Base-by-base conservation (phyloP, 176 grass and related monocot genomes). In the sorghum (Sorghum bicolor) region DNA sequence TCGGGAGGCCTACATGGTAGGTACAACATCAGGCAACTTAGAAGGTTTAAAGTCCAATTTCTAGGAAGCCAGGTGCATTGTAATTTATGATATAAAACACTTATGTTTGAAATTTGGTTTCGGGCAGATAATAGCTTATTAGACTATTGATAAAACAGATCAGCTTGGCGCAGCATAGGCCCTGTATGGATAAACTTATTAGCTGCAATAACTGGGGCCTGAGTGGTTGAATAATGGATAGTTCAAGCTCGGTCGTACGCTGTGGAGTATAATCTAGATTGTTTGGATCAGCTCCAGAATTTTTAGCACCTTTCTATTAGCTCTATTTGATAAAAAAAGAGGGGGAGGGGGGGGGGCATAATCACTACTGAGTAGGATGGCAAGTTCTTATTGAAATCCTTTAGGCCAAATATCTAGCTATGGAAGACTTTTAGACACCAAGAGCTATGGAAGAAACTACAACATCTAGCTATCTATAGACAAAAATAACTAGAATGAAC, bases 1-100 rank as follows among this genome's bases (percentile, higher is more conserved):
- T 92, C 1, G 93, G 81, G 41, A 99, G 91, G 30, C 91, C 97
- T 99, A 83, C 20, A 40, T 3, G 24, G 67, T 17, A 65, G 24
- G 67, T 17, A 65, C 31, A 68, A 72, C 52, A 85, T 86, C 26
- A 78, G 70, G 2, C 19, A 75, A 47, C 10, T 34, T 74, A 2
- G 9, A 75, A 74, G 24, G 22, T 15, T 16, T 1, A 34, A 32
- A 25, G 20, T 75, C 20, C 3, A 36, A 47, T 64, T 36, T 63
- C 5, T 22, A 55, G 38, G 22, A 52, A 87, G 19, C 6, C 39
- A 44, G 16, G 41, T 28, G n/a, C 9, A 14, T 24, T 28, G 38
- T 28, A 84, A 74, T 45, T 53, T n/a, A 65, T 24, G 14, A 64
- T 43, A 41, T 28, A n/a, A 22, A 57, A n/a, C 22, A 58, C 53